Base-by-base conservation (phyloP, 257 asterid species). In the Misopates orontium region DNA sequence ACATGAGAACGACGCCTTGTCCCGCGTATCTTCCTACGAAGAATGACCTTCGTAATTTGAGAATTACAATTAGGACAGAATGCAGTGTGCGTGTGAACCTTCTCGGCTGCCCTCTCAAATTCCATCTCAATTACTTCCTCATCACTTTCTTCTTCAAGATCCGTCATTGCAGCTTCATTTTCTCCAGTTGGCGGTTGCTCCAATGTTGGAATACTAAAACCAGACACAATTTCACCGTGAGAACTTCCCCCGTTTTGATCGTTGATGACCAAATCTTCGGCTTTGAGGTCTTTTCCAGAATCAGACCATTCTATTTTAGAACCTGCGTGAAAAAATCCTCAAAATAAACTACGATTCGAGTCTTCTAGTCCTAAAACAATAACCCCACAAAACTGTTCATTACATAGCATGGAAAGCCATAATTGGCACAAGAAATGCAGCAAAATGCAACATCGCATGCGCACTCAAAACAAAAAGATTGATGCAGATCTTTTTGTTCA, bases 121-220 rank as follows among this genome's bases (percentile, higher is more conserved):
- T 87, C 92, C 73, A 87, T 41, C 69, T 85, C 95, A 1, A 84
- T 66, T 0, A 61, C 79, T 71, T 84, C 90, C 12, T 85, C 94
- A 13, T 78, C 86, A 24, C 48, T 64, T 19, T 81, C 83, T 47
- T 71, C 84, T 19, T 51, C 42, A 1, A 64, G 36, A 25, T 72
- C 72, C 14, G 40, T 60, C 28, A 52, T 70, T 25, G 57, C 63
- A 60, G 13, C 23, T 52, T 72, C 80, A 10, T 24, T 10, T 60
- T 21, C 40, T 32, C 4, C 41, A 40, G 20, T 18, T 39, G 55
- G 36, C 8, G 64, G 42, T n/a, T 55, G 14, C 23, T 0, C 42
- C n/a, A 41, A 15, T 10, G 40, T 17, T 8, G 72, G 36, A 12
- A 21, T 14, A 13, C 18, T 56, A 31, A 36, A 42, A 48, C 31